A percentile compares a stretch with the other conserved stretches of the same genome.
These are phyloP conservation scores for Mortierella antarctica DNA, from an alignment of 192 early-diverging fungal species.

Conservation along the genomic window DNA sequence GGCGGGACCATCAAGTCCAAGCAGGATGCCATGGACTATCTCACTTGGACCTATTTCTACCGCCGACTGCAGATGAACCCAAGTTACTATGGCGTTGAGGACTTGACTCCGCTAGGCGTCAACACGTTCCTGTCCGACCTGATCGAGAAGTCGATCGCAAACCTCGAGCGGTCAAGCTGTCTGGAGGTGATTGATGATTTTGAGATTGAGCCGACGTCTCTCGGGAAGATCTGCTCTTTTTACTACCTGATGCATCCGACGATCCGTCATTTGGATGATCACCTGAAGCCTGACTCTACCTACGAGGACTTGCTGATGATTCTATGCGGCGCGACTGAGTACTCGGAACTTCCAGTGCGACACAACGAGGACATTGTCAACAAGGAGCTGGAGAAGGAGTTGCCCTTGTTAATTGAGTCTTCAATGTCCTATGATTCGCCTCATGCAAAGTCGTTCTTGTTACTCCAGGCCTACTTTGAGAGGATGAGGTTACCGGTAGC, in stretches of 20 bases:
- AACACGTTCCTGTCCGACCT: conserved; percentile 84
- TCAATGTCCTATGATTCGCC: conserved; percentile 82
- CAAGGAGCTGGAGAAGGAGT: conserved; percentile 77
- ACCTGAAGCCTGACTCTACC: conserved; percentile 59
- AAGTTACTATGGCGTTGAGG: conserved; percentile 92
- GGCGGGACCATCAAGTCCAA: conserved; percentile 86
- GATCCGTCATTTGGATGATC: conserved; percentile 72
- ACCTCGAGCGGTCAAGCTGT: conserved; percentile 79
- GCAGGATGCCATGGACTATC: conserved; percentile 95
- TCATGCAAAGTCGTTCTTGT: conserved; percentile 89
- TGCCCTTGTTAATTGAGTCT: conserved; percentile 73
- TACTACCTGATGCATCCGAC: conserved; percentile 93
- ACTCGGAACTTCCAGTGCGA: conserved; percentile 91
- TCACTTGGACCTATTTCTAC: conserved; percentile 98
- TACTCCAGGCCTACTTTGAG: conserved; percentile 91
- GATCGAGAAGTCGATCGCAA: conserved; percentile 75
- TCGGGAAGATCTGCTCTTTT: conserved; percentile 89
- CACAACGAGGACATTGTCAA: conserved; percentile 96
- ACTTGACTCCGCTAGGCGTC: conserved; percentile 72
- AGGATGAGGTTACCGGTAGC: conserved; percentile 82
- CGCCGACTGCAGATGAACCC: conserved; percentile 93
- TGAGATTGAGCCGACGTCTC: conserved; percentile 75
- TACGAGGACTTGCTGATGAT: conserved; percentile 78
- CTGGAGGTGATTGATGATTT: conserved; percentile 74
- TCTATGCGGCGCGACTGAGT: conserved; percentile 87